These are phyloP conservation scores for Kodamaea sp. DNA, from an alignment of 1,139 yeast species.

Conservation along the genomic window DNA sequence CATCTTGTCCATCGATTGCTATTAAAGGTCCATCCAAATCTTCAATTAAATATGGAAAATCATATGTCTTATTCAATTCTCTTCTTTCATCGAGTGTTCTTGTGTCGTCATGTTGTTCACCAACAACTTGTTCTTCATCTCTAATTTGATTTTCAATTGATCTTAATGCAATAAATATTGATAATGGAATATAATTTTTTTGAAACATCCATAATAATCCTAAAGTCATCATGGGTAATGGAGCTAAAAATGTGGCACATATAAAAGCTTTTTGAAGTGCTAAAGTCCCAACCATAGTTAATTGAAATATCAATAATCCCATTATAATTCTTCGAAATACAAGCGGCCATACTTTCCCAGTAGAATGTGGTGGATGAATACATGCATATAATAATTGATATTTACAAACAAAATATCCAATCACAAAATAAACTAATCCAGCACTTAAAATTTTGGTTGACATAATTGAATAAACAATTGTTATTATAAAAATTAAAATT, in stretches of 20 bases:
- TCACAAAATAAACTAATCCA: conserved; percentile 66
- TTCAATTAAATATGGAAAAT: conserved; percentile 68
- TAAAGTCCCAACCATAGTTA: conserved; percentile 89
- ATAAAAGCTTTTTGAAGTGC: conserved; percentile 76
- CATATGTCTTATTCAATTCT: conserved; percentile 65
- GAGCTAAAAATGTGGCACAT: conserved; percentile 66
- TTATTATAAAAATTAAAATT: conserved; percentile 67
- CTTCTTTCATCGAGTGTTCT: conserved; percentile 64
- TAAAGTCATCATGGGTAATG: conserved; percentile 68
- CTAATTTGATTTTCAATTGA: conserved; percentile 23
- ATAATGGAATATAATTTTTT: conserved; percentile 72
- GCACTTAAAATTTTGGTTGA: conserved; percentile 72
- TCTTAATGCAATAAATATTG: conserved; percentile 81
- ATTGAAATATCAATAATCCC: conserved; percentile 72
- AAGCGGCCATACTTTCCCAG: conserved; percentile 86
- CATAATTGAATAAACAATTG: conserved; percentile 72
- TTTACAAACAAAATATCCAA: conserved; percentile 77
- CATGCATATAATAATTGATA: conserved; percentile 76
- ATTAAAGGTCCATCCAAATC: conserved; percentile 81
- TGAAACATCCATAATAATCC: conserved; percentile 78
- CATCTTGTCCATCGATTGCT: conserved; percentile 60
- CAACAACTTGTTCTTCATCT: conserved; percentile 9
- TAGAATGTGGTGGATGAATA: conserved; percentile 85
- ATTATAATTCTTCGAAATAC: conserved; percentile 69
- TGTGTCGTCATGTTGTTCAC: conserved; percentile 9